Evolutionary conservation across 1,139 yeast genomes (phyloP).

Genomic region (Taphrina sp.): DNA sequence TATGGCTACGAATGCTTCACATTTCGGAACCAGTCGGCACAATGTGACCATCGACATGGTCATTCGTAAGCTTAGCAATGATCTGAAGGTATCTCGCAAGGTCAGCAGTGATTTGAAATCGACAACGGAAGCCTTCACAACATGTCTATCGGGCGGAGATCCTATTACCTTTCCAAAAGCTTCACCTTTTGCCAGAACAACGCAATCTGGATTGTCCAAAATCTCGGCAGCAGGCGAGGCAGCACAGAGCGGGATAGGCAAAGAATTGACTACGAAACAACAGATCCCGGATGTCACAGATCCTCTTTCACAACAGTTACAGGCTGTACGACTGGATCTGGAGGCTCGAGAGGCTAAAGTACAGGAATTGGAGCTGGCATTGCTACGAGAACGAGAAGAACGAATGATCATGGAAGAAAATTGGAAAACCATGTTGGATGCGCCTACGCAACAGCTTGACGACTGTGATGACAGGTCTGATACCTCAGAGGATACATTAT

Average conservation of each 20-base stretch:
- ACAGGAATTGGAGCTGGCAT: slow-evolving; percentile 10
- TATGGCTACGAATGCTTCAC: background rate
- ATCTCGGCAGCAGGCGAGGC: background rate
- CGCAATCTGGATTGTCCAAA: background rate
- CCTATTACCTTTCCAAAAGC: background rate
- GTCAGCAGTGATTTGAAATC: slow-evolving; percentile 34
- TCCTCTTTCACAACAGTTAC: slow-evolving; percentile 17
- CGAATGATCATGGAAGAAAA: slow-evolving; percentile 14
- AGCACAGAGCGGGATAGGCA: background rate
- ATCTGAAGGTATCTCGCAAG: slow-evolving; percentile 30
- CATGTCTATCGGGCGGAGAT: background rate
- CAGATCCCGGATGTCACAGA: background rate
- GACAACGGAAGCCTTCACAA: slow-evolving; percentile 10
- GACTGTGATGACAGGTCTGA: background rate
- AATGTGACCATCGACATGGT: slow-evolving; percentile 28
- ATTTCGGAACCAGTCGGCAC: slow-evolving; percentile 22
- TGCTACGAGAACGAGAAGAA: slow-evolving; percentile 19
- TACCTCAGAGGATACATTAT: background rate
- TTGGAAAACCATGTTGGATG: background rate
- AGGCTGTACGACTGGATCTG: slow-evolving; percentile 4
- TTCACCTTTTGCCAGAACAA: slow-evolving; percentile 4
- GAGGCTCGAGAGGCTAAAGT: slow-evolving; percentile 23
- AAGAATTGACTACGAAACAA: background rate
- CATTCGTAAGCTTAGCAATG: slow-evolving; percentile 28
- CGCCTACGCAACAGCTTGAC: background rate